Evolutionary conservation across 2,329 filamentous ascomycete genomes (phyloP).

Genomic region (Xylaria multiplex): DNA sequence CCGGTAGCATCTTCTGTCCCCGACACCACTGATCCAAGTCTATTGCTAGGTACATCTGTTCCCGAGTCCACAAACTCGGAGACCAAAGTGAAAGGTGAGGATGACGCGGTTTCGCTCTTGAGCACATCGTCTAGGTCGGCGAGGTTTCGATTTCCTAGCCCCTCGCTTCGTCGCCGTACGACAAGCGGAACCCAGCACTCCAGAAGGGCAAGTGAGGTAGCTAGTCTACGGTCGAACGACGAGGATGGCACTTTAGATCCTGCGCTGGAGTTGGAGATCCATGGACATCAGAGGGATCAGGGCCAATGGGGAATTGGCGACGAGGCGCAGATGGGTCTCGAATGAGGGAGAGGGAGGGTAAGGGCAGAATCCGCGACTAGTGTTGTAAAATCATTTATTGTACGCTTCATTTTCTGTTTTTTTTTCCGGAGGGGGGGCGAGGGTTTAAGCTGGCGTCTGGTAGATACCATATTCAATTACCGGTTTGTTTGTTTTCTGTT

Average conservation of each 20-base stretch:
- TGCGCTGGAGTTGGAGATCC: slow-evolving; percentile 61
- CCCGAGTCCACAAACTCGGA: slow-evolving; percentile 35
- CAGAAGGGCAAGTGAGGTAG: slow-evolving; percentile 56
- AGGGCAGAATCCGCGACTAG: neutral
- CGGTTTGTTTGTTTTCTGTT: slow-evolving; percentile 26
- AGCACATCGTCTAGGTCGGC: slow-evolving; percentile 48
- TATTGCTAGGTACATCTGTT: slow-evolving; percentile 6
- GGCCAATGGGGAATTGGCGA: slow-evolving; percentile 82
- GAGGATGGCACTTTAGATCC: slow-evolving; percentile 46
- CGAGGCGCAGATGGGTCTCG: slow-evolving; percentile 84
- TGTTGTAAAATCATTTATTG: slow-evolving; percentile 8
- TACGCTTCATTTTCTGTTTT: slow-evolving; percentile 1
- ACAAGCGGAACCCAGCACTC: slow-evolving; percentile 49
- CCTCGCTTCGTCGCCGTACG: slow-evolving; percentile 42
- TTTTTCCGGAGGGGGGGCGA: neutral
- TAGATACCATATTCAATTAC: slow-evolving; percentile 43
- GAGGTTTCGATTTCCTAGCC: slow-evolving; percentile 41
- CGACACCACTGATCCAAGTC: slow-evolving; percentile 32
- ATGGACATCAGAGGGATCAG: slow-evolving; percentile 64
- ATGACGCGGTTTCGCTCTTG: slow-evolving; percentile 46
- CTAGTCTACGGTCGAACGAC: slow-evolving; percentile 52
- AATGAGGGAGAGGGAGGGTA: slow-evolving; percentile 56
- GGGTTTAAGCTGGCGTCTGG: slow-evolving; percentile 39
- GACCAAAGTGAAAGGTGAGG: slow-evolving; percentile 39
- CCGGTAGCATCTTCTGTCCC: slow-evolving; percentile 40